These are phyloP conservation scores for Clausena lansium DNA, from an alignment of 345 rosid genomes.

Conservation along the genomic window DNA sequence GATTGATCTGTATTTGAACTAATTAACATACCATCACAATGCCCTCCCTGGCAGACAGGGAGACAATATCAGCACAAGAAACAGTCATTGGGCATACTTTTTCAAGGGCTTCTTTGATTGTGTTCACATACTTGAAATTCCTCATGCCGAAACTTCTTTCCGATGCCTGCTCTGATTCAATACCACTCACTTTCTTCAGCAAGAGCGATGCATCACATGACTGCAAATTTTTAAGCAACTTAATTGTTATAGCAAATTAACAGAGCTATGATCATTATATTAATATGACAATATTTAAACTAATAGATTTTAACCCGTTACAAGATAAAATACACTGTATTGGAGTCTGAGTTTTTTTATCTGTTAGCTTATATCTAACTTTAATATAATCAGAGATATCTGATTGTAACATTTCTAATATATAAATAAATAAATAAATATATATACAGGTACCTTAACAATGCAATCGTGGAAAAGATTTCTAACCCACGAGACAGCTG, in stretches of 20 bases:
- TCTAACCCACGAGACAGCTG: constrained; percentile 87
- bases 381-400: no score
- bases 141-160: constrained; percentile 84
- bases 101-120: constrained; percentile 80
- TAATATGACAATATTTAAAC: no score
- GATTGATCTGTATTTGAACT: no score
- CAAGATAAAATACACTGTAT: no score
- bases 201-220: constrained; percentile 84
- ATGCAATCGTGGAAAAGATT: constrained; percentile 90
- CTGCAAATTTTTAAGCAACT: constrained; percentile 22
- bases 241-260: not conserved
- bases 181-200: constrained; percentile 47
- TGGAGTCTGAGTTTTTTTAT: no score
- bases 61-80: constrained; percentile 78
- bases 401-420: no score
- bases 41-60: constrained; percentile 87
- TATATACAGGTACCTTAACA: constrained; percentile 39
- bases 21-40: constrained; percentile 48
- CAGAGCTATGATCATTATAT: not conserved
- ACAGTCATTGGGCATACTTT: constrained; percentile 68
- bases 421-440: no score
- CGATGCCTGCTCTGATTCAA: constrained; percentile 62
- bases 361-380: no score
- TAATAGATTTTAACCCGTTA: no score
- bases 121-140: constrained; percentile 68